These are phyloP conservation scores for Diaporthe nobilis DNA, from an alignment of 2,329 filamentous ascomycete species.

Conservation along the genomic window DNA sequence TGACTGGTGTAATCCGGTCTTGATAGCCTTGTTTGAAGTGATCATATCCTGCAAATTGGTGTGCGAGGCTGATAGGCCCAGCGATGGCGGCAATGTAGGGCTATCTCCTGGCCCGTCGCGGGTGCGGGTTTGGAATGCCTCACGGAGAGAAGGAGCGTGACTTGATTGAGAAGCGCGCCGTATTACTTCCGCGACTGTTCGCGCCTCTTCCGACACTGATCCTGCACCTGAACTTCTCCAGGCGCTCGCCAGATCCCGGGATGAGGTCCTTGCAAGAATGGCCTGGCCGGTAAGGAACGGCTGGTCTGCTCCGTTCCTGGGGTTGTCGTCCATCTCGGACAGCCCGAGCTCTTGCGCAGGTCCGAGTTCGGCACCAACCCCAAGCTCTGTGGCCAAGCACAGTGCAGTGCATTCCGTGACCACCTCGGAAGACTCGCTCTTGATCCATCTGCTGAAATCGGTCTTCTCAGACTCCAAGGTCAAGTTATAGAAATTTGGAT, in stretches of 20 bases:
- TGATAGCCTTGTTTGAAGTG: constrained; percentile 70
- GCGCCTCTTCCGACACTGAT: constrained; percentile 32
- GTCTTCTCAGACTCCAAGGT: constrained; percentile 85
- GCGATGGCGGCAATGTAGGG: constrained; percentile 71
- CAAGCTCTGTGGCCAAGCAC: constrained; percentile 56
- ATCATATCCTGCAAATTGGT: constrained; percentile 73
- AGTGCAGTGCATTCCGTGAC: constrained; percentile 84
- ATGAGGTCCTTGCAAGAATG: constrained; percentile 37
- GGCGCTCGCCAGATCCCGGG: constrained; percentile 52
- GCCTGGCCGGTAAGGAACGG: constrained; percentile 56
- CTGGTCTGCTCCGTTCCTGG: constrained; percentile 51
- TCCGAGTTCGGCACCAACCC: constrained; percentile 41
- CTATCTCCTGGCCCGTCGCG: constrained; percentile 67
- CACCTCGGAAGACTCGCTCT: constrained; percentile 83
- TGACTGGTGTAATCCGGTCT: constrained; percentile 68
- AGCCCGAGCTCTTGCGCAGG: constrained; percentile 35
- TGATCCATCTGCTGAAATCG: constrained; percentile 83
- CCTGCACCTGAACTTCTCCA: constrained; percentile 59
- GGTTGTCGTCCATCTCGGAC: constrained; percentile 34
- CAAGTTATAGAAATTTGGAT: constrained; percentile 87
- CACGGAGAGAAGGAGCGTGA: constrained; percentile 61
- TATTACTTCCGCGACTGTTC: constrained; percentile 60
- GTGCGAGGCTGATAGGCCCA: constrained; percentile 63
- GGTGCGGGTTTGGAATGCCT: constrained; percentile 59
- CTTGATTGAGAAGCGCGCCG: constrained; percentile 67